These are phyloP conservation scores for Trichosporon sp. DNA, from an alignment of 1,284 basidiomycete genomes.

Conservation along the genomic window DNA sequence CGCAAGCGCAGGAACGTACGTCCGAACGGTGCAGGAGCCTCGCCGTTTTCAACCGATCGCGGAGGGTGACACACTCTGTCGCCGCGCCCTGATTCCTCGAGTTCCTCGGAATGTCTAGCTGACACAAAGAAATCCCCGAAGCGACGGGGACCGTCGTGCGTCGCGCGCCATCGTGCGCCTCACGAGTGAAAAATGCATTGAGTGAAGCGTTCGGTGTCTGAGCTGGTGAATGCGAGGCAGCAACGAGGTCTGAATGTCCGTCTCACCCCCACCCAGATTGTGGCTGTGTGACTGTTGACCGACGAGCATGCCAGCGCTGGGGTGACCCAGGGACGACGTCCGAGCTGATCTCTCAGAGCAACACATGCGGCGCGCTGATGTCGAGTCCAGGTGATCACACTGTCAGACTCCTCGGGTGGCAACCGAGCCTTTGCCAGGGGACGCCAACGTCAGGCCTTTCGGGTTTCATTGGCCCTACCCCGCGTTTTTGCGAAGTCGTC, in stretches of 20 bases:
- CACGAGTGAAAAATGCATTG: background rate
- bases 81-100: background rate
- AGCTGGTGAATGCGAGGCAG: too few relatives aligned
- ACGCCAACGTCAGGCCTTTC: background rate
- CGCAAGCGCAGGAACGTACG: too few relatives aligned
- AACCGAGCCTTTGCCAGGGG: background rate
- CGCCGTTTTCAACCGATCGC: background rate
- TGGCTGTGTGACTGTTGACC: too few relatives aligned
- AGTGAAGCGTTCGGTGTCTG: background rate
- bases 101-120: constrained; percentile 4
- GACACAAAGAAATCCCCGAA: background rate
- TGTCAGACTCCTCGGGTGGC: constrained; percentile 11
- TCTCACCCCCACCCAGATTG: too few relatives aligned
- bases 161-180: background rate
- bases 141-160: background rate
- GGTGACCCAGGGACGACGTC: too few relatives aligned
- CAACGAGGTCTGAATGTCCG: too few relatives aligned
- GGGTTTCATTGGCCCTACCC: background rate
- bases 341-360: too few relatives aligned
- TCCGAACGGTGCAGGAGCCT: too few relatives aligned
- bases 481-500: background rate
- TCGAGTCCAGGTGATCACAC: background rate
- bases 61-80: constrained; percentile 5
- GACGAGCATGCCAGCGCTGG: too few relatives aligned
- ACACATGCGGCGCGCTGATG: too few relatives aligned